phyloP scores from a whole-genome alignment of 148 eudicot genomes.

The Vaccinium darrowii region DNA sequence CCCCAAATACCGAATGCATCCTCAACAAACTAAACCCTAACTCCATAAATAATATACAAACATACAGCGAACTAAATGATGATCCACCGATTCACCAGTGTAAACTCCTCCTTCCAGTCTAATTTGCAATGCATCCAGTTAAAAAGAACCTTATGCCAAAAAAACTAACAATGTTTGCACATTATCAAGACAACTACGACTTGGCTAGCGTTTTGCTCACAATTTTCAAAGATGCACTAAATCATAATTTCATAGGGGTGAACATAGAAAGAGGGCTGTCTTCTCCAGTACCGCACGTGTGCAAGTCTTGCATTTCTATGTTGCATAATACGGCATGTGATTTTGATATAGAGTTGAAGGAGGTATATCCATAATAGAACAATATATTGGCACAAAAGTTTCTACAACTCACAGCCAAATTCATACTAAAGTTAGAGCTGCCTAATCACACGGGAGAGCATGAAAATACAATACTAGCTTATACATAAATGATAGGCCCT shows the following conservation, averaged over 20 bases:
- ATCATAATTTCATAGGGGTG: neutral
- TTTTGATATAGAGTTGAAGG: neutral
- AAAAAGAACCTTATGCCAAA: neutral
- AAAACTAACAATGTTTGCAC: neutral
- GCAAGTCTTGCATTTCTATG: neutral
- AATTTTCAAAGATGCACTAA: neutral
- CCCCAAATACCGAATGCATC: no score
- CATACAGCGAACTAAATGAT: no score
- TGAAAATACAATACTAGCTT: neutral
- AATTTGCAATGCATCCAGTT: no score
- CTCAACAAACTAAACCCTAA: no score
- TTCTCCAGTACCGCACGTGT: neutral
- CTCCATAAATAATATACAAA: neutral
- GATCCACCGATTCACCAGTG: no score
- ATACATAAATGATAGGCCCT: no score
- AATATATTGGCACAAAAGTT: neutral
- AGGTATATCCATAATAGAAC: neutral
- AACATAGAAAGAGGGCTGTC: neutral
- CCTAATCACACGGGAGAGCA: neutral
- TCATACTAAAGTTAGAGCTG: neutral
- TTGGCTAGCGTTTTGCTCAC: neutral
- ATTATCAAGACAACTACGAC: constrained; percentile 3
- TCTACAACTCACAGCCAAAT: constrained; percentile 1
- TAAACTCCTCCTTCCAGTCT: no score
- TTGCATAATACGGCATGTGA: neutral